Base-by-base conservation (phyloP, 805 yeast genomes). In the Starmerella geochares region DNA sequence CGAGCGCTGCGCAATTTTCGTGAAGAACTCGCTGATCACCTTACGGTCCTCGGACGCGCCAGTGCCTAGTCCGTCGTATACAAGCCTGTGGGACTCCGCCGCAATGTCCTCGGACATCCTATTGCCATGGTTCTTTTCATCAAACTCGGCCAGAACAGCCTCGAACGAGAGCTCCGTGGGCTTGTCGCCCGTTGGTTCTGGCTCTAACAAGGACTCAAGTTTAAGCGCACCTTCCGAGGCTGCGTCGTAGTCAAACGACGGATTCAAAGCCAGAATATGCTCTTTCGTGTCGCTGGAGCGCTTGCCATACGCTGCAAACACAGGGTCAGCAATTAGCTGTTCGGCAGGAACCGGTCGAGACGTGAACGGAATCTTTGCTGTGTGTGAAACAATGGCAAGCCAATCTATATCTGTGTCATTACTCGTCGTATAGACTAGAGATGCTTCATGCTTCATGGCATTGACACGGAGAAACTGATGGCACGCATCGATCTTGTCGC, bases 211-310 rank as follows among this genome's bases (percentile, higher is more conserved):
- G 8, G 48, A 31, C 11, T 27, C 37, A 9, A 55, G 35, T 7
- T 11, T 6, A 13, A 47, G 19, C 4, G 25, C 11, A 20, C 40
- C 41, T 21, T 31, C 36, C 2, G 17, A 28, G 13, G 51, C 54
- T 7, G 29, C 45, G 10, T 45, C 51, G n/a, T 42, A 38, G 28
- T 51, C 51, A 42, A 58, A 58, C 14, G 43, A 32, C n/a, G 52
- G 55, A 32, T 53, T 38, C n/a, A 53, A 10, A 4, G 57, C 58
- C n/a, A 53, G 36, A 23, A 58, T 54, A 35, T 54, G 47, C 11
- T 50, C 51, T 11, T 24, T n/a, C 5, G 54, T 39, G 41, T 58
- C 61, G 13, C 17, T 21, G 3, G 33, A 24, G 19, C 13, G 14
- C 21, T 21, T 36, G 2, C 42, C 37, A 8, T 39, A 31, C 7